phyloP scores from a whole-genome alignment of 2,329 filamentous ascomycete genomes.

The Fusarium liriodendri region DNA sequence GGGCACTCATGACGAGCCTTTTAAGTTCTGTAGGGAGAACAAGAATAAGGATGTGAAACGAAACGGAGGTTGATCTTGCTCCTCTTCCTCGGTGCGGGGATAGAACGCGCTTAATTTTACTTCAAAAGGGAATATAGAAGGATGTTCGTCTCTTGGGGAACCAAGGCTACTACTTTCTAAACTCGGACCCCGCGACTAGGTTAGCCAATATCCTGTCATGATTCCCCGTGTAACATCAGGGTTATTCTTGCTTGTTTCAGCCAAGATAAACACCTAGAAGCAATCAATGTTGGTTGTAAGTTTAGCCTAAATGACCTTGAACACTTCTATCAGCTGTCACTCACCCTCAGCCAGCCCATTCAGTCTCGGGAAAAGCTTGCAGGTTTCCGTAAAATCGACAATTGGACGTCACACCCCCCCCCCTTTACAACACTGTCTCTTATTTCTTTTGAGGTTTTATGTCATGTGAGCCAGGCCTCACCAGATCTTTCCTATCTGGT shows the following conservation, averaged over 20 bases:
- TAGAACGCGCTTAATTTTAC: background rate
- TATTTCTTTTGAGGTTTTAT: no score
- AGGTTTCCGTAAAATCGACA: background rate
- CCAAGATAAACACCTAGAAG: background rate
- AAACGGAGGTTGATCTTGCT: background rate
- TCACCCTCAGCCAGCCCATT: background rate
- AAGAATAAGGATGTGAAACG: background rate
- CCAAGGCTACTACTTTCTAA: background rate
- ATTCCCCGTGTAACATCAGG: background rate
- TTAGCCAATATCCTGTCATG: background rate
- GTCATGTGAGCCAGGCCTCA: no score
- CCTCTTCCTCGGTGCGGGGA: background rate
- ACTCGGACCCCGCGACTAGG: background rate
- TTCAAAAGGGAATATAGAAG: background rate
- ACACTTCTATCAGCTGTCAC: background rate
- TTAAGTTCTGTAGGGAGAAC: background rate
- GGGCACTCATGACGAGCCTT: background rate
- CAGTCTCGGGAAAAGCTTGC: background rate
- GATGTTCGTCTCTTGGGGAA: background rate
- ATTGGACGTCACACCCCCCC: background rate
- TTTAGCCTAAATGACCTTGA: background rate
- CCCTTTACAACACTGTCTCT: no score
- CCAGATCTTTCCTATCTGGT: no score
- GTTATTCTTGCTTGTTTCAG: background rate
- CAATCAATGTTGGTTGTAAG: accelerated